These are phyloP conservation scores for Alternaria viburni DNA, from an alignment of 2,329 filamentous ascomycete genomes.

Conservation along the genomic window DNA sequence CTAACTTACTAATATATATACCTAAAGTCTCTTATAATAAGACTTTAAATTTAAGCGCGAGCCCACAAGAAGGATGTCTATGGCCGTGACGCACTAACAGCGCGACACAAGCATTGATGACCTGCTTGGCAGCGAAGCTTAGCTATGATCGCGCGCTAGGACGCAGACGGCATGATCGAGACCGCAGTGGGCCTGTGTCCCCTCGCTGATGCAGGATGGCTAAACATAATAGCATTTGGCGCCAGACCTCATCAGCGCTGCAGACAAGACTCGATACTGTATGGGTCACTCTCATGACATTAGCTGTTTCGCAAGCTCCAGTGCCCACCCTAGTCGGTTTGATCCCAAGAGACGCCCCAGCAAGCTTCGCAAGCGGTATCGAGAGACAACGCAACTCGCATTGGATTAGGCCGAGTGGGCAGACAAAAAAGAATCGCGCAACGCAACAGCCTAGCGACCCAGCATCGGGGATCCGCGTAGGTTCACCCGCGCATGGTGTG, in stretches of 20 bases:
- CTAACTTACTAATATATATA: no score
- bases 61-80: background rate
- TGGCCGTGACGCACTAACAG: conserved; percentile 5
- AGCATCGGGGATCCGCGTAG: background rate
- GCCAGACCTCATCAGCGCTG: background rate
- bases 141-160: conserved; percentile 15
- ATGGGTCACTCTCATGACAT: background rate
- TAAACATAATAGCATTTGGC: background rate
- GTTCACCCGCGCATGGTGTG: background rate
- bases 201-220: background rate
- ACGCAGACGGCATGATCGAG: conserved; percentile 10
- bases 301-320: background rate
- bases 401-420: background rate
- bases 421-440: background rate
- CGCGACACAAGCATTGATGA: conserved; percentile 28
- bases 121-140: conserved; percentile 37
- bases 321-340: background rate
- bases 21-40: no score
- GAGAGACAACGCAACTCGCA: background rate
- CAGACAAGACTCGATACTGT: background rate
- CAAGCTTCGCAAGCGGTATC: background rate
- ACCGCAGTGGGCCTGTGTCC: background rate
- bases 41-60: no score
- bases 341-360: background rate
- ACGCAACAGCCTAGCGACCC: background rate